Conservation (phyloP, 2,329 filamentous ascomycete genomes). For the Xylaria sp. region DNA sequence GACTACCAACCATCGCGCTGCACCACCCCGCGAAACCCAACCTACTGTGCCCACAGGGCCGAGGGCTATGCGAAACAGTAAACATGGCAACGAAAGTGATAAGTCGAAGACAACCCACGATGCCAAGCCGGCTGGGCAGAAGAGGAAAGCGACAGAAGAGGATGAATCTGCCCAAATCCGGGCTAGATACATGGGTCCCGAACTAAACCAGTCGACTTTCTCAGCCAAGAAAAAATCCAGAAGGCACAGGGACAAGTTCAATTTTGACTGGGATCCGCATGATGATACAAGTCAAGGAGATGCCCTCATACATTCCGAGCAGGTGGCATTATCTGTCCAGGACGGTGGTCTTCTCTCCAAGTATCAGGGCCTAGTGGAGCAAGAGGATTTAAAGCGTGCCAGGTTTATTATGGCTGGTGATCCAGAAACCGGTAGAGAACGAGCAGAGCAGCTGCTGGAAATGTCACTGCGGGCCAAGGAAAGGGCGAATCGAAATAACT, state of each 20-base stretch:
- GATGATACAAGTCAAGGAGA: slow-evolving; percentile 90
- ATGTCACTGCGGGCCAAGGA: slow-evolving; percentile 84
- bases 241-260: slow-evolving; percentile 96
- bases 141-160: slow-evolving; percentile 59
- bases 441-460: slow-evolving; percentile 84
- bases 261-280: slow-evolving; percentile 96
- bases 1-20: slow-evolving; percentile 43
- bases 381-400: slow-evolving; percentile 68
- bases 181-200: slow-evolving; percentile 90
- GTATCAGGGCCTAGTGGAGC: slow-evolving; percentile 65
- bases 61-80: slow-evolving; percentile 69
- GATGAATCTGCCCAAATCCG: slow-evolving; percentile 80
- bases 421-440: slow-evolving; percentile 76
- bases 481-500: slow-evolving; percentile 75
- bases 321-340: slow-evolving; percentile 74
- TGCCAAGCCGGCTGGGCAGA: slow-evolving; percentile 41
- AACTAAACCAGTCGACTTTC: slow-evolving; percentile 84
- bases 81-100: slow-evolving; percentile 54
- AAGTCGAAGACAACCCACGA: slow-evolving; percentile 49
- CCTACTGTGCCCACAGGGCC: slow-evolving; percentile 74
- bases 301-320: slow-evolving; percentile 81
- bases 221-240: slow-evolving; percentile 96
- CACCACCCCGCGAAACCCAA: slow-evolving; percentile 39
- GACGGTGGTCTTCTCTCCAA: slow-evolving; percentile 58
- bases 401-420: slow-evolving; percentile 80